Percentiles rank a stretch among this genome's conserved stretches.
phyloP scores from a whole-genome alignment of 805 yeast species.

The Lipomyces sp. region DNA sequence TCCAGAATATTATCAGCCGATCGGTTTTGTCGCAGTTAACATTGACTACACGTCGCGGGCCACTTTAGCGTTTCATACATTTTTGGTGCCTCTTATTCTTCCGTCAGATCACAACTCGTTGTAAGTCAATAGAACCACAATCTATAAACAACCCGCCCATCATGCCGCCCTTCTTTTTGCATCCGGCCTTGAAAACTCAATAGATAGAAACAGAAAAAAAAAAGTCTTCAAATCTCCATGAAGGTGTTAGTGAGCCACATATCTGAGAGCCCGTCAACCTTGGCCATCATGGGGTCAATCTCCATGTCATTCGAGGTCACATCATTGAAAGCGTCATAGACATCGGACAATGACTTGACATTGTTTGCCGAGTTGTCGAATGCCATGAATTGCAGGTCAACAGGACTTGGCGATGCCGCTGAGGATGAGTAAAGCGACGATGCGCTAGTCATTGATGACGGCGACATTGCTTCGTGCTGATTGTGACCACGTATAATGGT shows the following conservation, averaged over 20 bases:
- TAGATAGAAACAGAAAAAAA: not conserved
- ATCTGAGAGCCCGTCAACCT: conserved; percentile 20
- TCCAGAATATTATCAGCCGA: too few relatives aligned
- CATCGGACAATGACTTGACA: not conserved
- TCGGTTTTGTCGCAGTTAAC: too few relatives aligned
- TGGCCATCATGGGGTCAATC: conserved; percentile 12
- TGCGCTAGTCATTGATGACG: conserved; percentile 31
- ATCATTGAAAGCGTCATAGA: conserved; percentile 1
- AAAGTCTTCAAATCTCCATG: conserved; percentile 13
- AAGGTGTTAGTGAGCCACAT: conserved; percentile 26
- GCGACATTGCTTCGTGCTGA: conserved; percentile 23
- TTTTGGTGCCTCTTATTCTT: too few relatives aligned
- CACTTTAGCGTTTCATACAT: too few relatives aligned
- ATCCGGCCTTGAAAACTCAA: not conserved
- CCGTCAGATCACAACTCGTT: too few relatives aligned
- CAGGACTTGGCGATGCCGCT: conserved; percentile 26
- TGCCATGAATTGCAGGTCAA: conserved; percentile 17
- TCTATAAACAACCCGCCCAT: not conserved
- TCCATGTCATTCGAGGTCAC: conserved; percentile 10
- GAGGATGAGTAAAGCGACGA: conserved; percentile 24
- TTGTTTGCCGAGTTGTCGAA: not conserved
- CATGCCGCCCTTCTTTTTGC: not conserved
- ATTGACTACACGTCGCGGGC: too few relatives aligned
- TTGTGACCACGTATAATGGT: conserved; percentile 28
- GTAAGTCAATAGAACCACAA: too few relatives aligned